Evolutionary conservation across 495 filamentous ascomycete species (phyloP).

Genomic region (Penicillium roqueforti): DNA sequence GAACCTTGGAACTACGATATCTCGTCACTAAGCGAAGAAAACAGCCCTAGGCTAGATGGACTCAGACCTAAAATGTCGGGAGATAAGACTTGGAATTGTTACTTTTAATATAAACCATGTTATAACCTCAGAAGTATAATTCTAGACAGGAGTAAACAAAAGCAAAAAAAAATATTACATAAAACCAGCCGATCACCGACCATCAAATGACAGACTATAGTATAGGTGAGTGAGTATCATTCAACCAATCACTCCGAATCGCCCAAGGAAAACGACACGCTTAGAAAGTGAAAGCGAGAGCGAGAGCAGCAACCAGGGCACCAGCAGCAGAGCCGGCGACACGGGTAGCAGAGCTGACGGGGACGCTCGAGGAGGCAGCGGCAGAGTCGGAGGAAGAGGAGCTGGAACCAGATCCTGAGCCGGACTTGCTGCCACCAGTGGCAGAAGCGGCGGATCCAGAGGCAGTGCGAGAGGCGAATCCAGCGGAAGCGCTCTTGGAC

Average conservation of each 20-base stretch:
- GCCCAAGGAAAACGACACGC: conserved; percentile 9
- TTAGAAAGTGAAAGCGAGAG: conserved; percentile 35
- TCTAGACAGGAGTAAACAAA: conserved; percentile 8
- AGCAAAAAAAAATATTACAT: conserved; percentile 15
- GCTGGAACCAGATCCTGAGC: conserved; percentile 10
- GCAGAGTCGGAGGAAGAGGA: conserved; percentile 4
- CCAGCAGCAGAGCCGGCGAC: conserved; percentile 32
- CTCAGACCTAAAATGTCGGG: neutral
- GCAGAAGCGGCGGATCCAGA: conserved; percentile 1
- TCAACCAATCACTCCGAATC: conserved; percentile 18
- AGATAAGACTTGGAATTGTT: neutral
- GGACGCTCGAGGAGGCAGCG: conserved; percentile 12
- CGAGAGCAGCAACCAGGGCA: conserved; percentile 26
- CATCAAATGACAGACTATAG: conserved; percentile 2
- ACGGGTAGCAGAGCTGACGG: conserved; percentile 23
- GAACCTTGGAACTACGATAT: neutral
- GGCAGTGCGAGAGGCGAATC: neutral
- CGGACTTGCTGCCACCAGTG: conserved; percentile 10
- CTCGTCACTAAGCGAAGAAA: neutral
- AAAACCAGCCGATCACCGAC: conserved; percentile 6
- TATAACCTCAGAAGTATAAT: neutral
- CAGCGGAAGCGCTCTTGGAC: conserved; percentile 10
- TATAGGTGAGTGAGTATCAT: conserved; percentile 6
- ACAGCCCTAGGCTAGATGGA: too few species aligned
- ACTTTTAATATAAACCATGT: neutral